Base-by-base conservation (phyloP, 768 basidiomycete genomes). In the Tephrocybe rancida region DNA sequence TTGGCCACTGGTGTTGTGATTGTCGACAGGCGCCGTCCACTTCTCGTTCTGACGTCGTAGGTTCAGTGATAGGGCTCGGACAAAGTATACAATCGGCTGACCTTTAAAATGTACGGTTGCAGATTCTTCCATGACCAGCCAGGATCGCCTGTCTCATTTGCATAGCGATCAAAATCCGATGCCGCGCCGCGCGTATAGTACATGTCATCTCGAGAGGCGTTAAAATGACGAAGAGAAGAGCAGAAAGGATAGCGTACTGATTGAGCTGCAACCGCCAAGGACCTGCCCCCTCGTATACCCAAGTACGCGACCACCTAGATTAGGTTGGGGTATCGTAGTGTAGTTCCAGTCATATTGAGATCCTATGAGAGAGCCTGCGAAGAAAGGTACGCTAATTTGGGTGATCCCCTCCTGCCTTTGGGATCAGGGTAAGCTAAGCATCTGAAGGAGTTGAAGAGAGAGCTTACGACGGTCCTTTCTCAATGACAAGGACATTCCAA, bases 221-320 rank as follows among this genome's bases (percentile, higher is more conserved):
- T 13, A 29, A 10, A 39, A 16, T 25, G 2, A 32, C 8, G 5
- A 21, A 1, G 5, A 46, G 30, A n/a, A 5, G 1, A 37, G 21
- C 3, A 41, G 13, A 13, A 14, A 16, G 13, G 37, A 48, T 32
- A n/a, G 14, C 50, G 22, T 26, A 64, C 66, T 68, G 50, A 64
- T 57, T n/a, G 67, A 67, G 37, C 70, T 73, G 19, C 64, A 65
- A 6, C 71, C 71, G 10, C 70, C 70, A 1, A 71, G 60, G 18
- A 70, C 51, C 22, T 59, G 63, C 1, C 67, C 70, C 47, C 66
- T 49, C 11, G 65, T 56, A 19, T 62, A 61, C 0, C 41, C 5
- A 0, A 65, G 24, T 16, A 49, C 41, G 1, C 66, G 54, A 13
- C 63, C 63, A 32, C 54, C 53, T 27, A 68, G 35, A 0, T 55